Base-by-base conservation (phyloP, 1,284 basidiomycete species). In the Fomitiporia mediterranea region DNA sequence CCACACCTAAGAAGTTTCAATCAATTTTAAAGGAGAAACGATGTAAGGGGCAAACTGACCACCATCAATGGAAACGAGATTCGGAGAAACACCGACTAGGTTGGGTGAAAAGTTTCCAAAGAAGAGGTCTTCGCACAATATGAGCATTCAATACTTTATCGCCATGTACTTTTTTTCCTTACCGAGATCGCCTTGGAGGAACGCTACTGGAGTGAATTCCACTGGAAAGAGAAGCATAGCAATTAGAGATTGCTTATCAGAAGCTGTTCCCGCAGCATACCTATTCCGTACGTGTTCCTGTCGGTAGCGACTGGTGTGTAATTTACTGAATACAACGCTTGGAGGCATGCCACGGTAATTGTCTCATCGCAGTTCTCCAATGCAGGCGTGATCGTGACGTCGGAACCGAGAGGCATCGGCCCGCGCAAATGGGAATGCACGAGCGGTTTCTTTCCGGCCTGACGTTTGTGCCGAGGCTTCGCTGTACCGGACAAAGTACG, bases 251-350 rank as follows among this genome's bases (percentile, higher is more conserved):
- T 21, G 7, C 21, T 21, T 23, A 32, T 38, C 9, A 15, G 21
- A 48, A 43, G 15, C 17, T n/a, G n/a, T 38, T 34, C 13, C 32
- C 6, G 32, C 32, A 6, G n/a, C 30, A 28, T 35, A 78, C 80
- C 74, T 49, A 83, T 74, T 8, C 77, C 81, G 61, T 70, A 79
- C 19, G 71, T 75, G 57, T 83, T 83, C 53, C 71, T 71, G 4
- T 68, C 35, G 1, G 72, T 67, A 1, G 66, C 67, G 1, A 66
- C n/a, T 0, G 77, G 78, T 3, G 65, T 70, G 56, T 77, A 77
- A 17, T 66, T 61, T 38, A 79, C 71, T 0, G 65, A 65, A 56
- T 81, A 84, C 60, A 81, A 63, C 3, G 72, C 73, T 30, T 75
- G 70, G 46, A 80, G 65, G 60, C 80, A 82, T 38, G 67, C 64